Conservation (phyloP, 2,329 filamentous ascomycete genomes). For the Diaporthe aspalathi region DNA sequence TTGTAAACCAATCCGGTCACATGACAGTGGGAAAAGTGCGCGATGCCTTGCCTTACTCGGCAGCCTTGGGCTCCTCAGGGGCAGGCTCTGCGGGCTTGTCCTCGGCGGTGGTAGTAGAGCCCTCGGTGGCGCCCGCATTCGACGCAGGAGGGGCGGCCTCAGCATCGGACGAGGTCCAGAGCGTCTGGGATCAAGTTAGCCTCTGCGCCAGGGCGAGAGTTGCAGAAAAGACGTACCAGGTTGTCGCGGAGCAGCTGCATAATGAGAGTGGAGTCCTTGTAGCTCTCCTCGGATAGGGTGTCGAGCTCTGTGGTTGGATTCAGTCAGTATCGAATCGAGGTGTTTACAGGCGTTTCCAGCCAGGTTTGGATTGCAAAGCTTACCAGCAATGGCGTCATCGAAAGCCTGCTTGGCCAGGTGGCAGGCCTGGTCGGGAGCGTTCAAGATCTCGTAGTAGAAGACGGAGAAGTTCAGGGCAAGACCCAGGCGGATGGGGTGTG, state of each 20-base stretch:
- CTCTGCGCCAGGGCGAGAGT: not conserved
- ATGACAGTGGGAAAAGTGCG: slow-evolving; percentile 51
- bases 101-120: slow-evolving; percentile 62
- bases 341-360: not conserved
- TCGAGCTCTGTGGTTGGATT: slow-evolving; percentile 78
- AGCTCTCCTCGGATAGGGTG: slow-evolving; percentile 97
- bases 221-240: slow-evolving; percentile 70
- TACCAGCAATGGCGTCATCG: slow-evolving; percentile 91
- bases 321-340: slow-evolving; percentile 31
- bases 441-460: slow-evolving; percentile 99
- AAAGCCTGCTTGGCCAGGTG: slow-evolving; percentile 97
- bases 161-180: slow-evolving; percentile 99
- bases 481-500: slow-evolving; percentile 92
- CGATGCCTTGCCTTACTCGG: slow-evolving; percentile 62
- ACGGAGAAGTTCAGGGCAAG: slow-evolving; percentile 97
- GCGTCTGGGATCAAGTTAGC: slow-evolving; percentile 73
- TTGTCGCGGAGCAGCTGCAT: slow-evolving; percentile 99
- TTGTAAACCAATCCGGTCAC: slow-evolving; percentile 55
- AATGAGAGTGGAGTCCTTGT: slow-evolving; percentile 98
- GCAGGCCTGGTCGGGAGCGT: slow-evolving; percentile 97
- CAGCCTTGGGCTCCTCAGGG: slow-evolving; percentile 76
- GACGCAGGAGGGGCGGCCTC: slow-evolving; percentile 73
- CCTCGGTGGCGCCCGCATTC: slow-evolving; percentile 54
- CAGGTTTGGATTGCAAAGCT: slow-evolving; percentile 36
- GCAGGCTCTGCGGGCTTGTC: slow-evolving; percentile 65